These are phyloP conservation scores for Phytophthora citrophthora DNA, from an alignment of 352 stramenopile genomes.

Conservation along the genomic window DNA sequence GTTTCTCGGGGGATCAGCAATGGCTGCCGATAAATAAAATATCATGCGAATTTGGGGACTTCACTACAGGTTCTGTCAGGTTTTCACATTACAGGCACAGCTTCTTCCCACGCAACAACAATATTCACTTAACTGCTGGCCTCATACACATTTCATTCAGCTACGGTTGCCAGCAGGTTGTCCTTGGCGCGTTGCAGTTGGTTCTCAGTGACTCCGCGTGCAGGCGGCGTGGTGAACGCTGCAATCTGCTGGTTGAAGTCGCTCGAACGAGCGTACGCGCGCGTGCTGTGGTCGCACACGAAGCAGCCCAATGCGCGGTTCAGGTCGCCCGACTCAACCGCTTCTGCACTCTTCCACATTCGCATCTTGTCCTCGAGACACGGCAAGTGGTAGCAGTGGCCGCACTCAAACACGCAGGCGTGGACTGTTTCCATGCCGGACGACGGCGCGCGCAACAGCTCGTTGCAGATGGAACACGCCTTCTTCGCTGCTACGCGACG, in stretches of 20 bases:
- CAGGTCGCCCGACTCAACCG: constrained; percentile 51
- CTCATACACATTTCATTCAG: constrained; percentile 13
- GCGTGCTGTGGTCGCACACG: constrained; percentile 82
- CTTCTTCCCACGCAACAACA: too few species aligned
- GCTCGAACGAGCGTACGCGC: constrained; percentile 54
- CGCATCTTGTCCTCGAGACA: constrained; percentile 88
- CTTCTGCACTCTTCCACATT: constrained; percentile 83
- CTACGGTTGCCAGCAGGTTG: constrained; percentile 37
- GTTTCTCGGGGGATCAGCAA: constrained; percentile 38
- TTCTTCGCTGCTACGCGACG: constrained; percentile 66
- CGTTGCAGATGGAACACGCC: constrained; percentile 68
- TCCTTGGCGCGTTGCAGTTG: constrained; percentile 83
- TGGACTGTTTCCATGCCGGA: constrained; percentile 59
- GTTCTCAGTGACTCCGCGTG: constrained; percentile 67
- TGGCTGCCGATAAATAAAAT: constrained; percentile 71
- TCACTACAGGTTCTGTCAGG: constrained; percentile 26
- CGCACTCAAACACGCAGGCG: constrained; percentile 85
- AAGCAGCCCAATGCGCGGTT: constrained; percentile 73
- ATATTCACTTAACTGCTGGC: too few species aligned
- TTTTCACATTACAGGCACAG: constrained; percentile 3
- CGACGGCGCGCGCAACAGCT: constrained; percentile 56
- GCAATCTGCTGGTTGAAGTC: constrained; percentile 48
- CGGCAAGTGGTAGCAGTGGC: constrained; percentile 80
- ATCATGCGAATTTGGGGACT: constrained; percentile 87
- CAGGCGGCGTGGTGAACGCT: constrained; percentile 36